These are phyloP conservation scores for Hypoxylon trugodes DNA, from an alignment of 495 filamentous ascomycete genomes.

Conservation along the genomic window DNA sequence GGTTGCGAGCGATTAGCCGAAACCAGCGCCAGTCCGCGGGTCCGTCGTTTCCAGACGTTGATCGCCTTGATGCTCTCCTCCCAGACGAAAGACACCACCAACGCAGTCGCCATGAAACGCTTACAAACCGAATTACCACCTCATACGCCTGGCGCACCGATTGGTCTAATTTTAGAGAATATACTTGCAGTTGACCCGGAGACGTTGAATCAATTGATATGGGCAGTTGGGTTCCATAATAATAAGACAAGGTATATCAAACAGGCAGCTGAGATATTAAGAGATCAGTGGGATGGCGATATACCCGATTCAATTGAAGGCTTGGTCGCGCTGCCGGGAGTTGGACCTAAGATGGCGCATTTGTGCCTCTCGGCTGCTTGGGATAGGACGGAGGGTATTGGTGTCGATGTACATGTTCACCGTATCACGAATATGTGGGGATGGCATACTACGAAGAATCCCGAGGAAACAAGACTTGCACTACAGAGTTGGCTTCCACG, in stretches of 20 bases:
- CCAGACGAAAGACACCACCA: constrained; percentile 96
- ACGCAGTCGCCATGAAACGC: constrained; percentile 80
- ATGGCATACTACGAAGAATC: constrained; percentile 81
- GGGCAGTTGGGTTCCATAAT: constrained; percentile 91
- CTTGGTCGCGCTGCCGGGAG: constrained; percentile 83
- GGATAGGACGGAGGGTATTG: constrained; percentile 67
- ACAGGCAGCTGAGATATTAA: constrained; percentile 73
- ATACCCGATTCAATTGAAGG: constrained; percentile 85
- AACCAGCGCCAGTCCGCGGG: constrained; percentile 59
- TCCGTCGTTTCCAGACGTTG: constrained; percentile 89
- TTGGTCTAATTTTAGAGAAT: constrained; percentile 76
- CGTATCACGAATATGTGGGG: constrained; percentile 97
- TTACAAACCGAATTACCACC: constrained; percentile 77
- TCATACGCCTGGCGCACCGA: constrained; percentile 43
- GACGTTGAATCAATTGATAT: constrained; percentile 80
- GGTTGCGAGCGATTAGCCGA: constrained; percentile 85
- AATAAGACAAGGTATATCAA: constrained; percentile 94
- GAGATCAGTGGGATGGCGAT: constrained; percentile 73
- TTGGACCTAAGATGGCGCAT: constrained; percentile 98
- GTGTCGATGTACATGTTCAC: constrained; percentile 76
- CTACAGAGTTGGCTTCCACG: constrained; percentile 85
- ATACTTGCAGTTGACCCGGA: constrained; percentile 76
- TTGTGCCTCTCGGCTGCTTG: constrained; percentile 80
- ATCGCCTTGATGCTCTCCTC: constrained; percentile 94
- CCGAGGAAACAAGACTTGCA: constrained; percentile 82